Evolutionary conservation across 129 eudicot species (phyloP).

Genomic region (Centrapalus pauciflorus): DNA sequence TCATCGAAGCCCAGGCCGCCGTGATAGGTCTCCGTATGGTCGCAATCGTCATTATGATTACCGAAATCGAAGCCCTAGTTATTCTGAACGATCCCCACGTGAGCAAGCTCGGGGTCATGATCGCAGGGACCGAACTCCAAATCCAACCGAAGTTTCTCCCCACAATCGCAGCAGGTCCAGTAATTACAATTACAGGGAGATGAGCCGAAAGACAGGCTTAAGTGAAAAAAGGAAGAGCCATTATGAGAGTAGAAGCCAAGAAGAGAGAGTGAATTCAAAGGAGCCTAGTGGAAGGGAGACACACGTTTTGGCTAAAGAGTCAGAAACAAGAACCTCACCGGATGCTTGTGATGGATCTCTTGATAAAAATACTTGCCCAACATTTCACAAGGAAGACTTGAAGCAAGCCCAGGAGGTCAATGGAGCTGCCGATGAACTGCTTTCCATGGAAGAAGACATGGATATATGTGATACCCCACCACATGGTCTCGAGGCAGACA

Average conservation of each 20-base stretch:
- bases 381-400: slow-evolving; percentile 28
- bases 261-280: slow-evolving; percentile 38
- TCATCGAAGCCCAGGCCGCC: slow-evolving; percentile 57
- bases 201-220: slow-evolving; percentile 39
- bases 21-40: slow-evolving; percentile 61
- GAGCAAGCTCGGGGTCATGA: slow-evolving; percentile 54
- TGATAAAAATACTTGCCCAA: slow-evolving; percentile 18
- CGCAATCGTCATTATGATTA: slow-evolving; percentile 55
- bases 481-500: slow-evolving; percentile 51
- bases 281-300: slow-evolving; percentile 34
- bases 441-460: slow-evolving; percentile 99
- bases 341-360: slow-evolving; percentile 30
- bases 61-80: slow-evolving; percentile 62
- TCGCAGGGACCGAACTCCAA: slow-evolving; percentile 56
- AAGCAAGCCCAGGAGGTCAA: slow-evolving; percentile 44
- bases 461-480: slow-evolving; percentile 99
- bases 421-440: slow-evolving; percentile 59
- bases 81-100: slow-evolving; percentile 65
- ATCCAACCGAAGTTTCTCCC: slow-evolving; percentile 46
- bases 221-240: slow-evolving; percentile 49
- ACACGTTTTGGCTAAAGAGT: slow-evolving; percentile 36
- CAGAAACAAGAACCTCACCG: slow-evolving; percentile 34
- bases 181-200: slow-evolving; percentile 36
- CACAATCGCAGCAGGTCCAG: slow-evolving; percentile 41
- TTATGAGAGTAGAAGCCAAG: slow-evolving; percentile 44